These are phyloP conservation scores for Hypocreales sp. DNA, from an alignment of 2,329 filamentous ascomycete genomes.

Conservation along the genomic window DNA sequence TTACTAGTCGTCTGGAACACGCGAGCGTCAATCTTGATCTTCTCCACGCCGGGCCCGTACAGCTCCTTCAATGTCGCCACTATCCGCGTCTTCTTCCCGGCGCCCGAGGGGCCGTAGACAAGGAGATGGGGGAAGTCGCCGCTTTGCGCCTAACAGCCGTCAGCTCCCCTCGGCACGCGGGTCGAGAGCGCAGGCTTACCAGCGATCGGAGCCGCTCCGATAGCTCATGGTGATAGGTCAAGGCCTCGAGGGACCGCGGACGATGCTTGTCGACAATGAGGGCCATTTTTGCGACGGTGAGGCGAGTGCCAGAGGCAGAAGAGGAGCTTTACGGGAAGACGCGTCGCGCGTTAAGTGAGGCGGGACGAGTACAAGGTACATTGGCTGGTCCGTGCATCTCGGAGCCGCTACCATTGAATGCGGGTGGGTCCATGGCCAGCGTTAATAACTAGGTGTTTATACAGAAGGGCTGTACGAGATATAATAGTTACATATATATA, in stretches of 20 bases:
- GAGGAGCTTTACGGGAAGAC: no score
- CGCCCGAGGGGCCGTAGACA: constrained; percentile 90
- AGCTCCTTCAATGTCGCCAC: constrained; percentile 90
- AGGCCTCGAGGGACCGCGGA: constrained; percentile 57
- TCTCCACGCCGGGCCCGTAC: constrained; percentile 93
- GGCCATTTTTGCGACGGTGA: constrained; percentile 32
- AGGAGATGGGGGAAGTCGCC: constrained; percentile 96
- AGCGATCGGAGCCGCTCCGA: constrained; percentile 76
- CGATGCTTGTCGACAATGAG: constrained; percentile 59
- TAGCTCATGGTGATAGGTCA: constrained; percentile 80
- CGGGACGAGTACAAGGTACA: no score
- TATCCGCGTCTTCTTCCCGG: constrained; percentile 94
- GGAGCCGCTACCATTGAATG: no score
- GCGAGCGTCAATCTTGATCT: constrained; percentile 97
- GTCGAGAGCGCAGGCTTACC: constrained; percentile 32
- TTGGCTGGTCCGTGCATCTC: no score
- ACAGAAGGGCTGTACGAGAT: no score
- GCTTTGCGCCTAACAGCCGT: constrained; percentile 59
- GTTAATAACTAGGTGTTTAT: no score
- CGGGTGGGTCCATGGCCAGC: no score
- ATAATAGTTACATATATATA: no score
- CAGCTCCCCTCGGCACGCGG: neutral
- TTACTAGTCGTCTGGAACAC: constrained; percentile 93
- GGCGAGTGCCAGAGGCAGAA: constrained; percentile 4
- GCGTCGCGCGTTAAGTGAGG: constrained; percentile 8